Percentiles rank a stretch among this genome's conserved stretches.
Conservation (phyloP, 331 rosid species). For the Dryas integrifolia region DNA sequence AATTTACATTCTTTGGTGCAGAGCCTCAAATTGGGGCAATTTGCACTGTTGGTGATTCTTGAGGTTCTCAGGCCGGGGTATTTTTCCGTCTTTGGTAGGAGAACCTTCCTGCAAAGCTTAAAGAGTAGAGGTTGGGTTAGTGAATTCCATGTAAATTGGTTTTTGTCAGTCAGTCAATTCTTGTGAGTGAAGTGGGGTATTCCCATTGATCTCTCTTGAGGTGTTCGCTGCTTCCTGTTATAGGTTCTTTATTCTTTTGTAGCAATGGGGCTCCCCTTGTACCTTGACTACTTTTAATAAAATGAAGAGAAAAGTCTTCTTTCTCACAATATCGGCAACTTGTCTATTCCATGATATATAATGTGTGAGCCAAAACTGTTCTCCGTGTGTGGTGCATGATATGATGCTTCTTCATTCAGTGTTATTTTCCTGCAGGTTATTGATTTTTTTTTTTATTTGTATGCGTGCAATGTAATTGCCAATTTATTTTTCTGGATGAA, state of each 20-base stretch:
- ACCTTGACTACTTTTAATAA: slow-evolving; percentile 57
- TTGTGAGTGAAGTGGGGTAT: slow-evolving; percentile 46
- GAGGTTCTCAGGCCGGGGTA: slow-evolving; percentile 65
- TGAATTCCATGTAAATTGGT: slow-evolving; percentile 53
- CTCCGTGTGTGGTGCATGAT: too few species aligned
- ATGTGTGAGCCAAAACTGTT: too few species aligned
- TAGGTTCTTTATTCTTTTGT: slow-evolving; percentile 65
- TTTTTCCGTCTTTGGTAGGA: slow-evolving; percentile 65
- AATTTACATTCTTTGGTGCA: slow-evolving; percentile 88
- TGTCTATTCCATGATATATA: too few species aligned
- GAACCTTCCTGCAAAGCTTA: slow-evolving; percentile 60
- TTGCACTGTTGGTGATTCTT: slow-evolving; percentile 59
- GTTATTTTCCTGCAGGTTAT: too few species aligned
- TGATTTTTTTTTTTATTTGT: too few species aligned
- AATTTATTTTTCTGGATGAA: too few species aligned
- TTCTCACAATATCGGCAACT: too few species aligned
- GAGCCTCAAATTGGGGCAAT: slow-evolving; percentile 70
- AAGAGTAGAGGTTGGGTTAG: slow-evolving; percentile 41
- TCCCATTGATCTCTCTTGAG: slow-evolving; percentile 37
- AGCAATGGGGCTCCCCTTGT: slow-evolving; percentile 47
- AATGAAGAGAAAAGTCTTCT: slow-evolving; percentile 30
- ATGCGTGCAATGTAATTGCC: too few species aligned
- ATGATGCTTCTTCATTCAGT: too few species aligned
- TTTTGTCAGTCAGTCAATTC: slow-evolving; percentile 34
- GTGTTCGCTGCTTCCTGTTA: slow-evolving; percentile 56